A percentile compares a stretch with the other conserved stretches of the same genome.
Conservation (phyloP, 2,329 filamentous ascomycete genomes). For the Blastomyces percursus region DNA sequence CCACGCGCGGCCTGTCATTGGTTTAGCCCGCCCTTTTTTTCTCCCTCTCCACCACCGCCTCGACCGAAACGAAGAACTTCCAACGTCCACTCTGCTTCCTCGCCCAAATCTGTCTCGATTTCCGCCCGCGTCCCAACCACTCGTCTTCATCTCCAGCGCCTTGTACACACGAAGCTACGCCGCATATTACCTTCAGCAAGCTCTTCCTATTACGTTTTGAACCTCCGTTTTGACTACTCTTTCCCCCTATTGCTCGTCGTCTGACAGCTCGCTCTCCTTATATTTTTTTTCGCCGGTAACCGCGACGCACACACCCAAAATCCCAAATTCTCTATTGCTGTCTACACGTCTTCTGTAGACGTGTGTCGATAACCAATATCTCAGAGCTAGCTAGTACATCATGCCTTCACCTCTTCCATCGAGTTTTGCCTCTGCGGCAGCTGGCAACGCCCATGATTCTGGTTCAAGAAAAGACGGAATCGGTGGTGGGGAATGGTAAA, state of each 20-base stretch:
- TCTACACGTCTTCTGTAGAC: conserved; percentile 1
- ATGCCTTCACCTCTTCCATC: conserved; percentile 69
- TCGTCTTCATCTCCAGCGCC: neutral
- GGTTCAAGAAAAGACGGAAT: conserved; percentile 48
- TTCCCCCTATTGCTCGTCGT: neutral
- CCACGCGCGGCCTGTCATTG: neutral
- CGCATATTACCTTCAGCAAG: neutral
- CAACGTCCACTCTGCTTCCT: neutral
- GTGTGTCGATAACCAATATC: neutral
- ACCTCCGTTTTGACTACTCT: neutral
- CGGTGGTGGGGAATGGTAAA: conserved; percentile 63
- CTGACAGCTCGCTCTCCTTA: conserved; percentile 1
- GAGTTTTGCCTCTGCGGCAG: conserved; percentile 74
- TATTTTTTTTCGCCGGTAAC: neutral
- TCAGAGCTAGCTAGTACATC: conserved; percentile 16
- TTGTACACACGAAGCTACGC: neutral
- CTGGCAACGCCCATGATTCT: conserved; percentile 57
- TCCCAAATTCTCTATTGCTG: neutral
- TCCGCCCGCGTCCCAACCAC: neutral
- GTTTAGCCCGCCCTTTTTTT: neutral
- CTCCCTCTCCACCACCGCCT: neutral
- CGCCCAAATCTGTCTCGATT: conserved; percentile 1
- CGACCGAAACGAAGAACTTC: neutral
- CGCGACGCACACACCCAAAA: neutral
- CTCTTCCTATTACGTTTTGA: neutral